phyloP scores from a whole-genome alignment of 768 basidiomycete species.

The Stropharia rugosoannulata region DNA sequence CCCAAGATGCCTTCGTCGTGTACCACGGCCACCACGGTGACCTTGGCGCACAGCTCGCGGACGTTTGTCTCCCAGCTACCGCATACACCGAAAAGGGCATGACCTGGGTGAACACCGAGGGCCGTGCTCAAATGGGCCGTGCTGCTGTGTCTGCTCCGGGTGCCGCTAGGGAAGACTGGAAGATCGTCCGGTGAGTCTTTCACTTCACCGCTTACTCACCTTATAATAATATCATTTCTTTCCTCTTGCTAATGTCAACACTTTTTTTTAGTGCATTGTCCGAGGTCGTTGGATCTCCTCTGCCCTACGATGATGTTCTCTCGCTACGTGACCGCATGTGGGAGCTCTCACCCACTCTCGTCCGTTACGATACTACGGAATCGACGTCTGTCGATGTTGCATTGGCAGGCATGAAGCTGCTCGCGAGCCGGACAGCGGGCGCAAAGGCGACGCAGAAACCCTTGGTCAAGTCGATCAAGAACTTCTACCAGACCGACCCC shows the following conservation, averaged over 20 bases:
- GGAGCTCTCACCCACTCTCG: slow-evolving; percentile 90
- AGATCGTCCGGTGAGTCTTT: slow-evolving; percentile 75
- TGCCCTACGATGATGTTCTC: slow-evolving; percentile 90
- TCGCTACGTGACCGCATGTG: slow-evolving; percentile 90
- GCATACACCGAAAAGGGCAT: slow-evolving; percentile 90
- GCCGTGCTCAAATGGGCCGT: slow-evolving; percentile 85
- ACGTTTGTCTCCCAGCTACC: slow-evolving; percentile 88
- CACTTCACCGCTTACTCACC: background rate
- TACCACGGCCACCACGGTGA: slow-evolving; percentile 99
- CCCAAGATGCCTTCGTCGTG: slow-evolving; percentile 91
- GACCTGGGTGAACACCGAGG: slow-evolving; percentile 98
- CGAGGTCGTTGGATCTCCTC: slow-evolving; percentile 74
- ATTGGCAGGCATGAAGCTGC: slow-evolving; percentile 60
- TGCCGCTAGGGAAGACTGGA: slow-evolving; percentile 95
- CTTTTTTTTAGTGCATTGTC: slow-evolving; percentile 68
- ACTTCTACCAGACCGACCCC: slow-evolving; percentile 97
- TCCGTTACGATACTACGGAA: slow-evolving; percentile 84
- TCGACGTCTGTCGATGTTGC: slow-evolving; percentile 72
- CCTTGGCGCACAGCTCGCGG: slow-evolving; percentile 94
- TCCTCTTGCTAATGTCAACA: background rate
- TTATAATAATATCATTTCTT: too few relatives aligned
- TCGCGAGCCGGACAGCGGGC: slow-evolving; percentile 50
- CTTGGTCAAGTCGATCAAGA: slow-evolving; percentile 79
- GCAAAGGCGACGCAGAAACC: slow-evolving; percentile 57
- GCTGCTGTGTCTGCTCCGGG: slow-evolving; percentile 95